These are phyloP conservation scores for Cladosporium halotolerans DNA, from an alignment of 2,329 filamentous ascomycete species.

Conservation along the genomic window DNA sequence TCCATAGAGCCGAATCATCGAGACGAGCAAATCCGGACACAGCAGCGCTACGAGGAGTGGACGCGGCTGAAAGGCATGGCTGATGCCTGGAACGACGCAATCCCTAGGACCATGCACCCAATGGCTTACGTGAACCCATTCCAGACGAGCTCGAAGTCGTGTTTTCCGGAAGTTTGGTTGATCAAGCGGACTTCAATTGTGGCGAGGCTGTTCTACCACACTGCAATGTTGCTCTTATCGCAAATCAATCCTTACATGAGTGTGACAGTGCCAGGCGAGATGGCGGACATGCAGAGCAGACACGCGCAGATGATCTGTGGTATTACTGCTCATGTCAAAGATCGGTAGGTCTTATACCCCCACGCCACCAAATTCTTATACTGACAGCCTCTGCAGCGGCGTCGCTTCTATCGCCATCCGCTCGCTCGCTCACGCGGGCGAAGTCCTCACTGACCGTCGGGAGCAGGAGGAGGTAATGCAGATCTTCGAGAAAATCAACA, in stretches of 20 bases:
- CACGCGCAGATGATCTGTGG: constrained; percentile 85
- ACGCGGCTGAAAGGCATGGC: constrained; percentile 71
- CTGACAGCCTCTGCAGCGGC: constrained; percentile 41
- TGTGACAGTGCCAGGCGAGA: constrained; percentile 55
- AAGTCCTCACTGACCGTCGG: constrained; percentile 59
- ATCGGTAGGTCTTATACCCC: constrained; percentile 46
- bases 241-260: constrained; percentile 66
- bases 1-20: constrained; percentile 55
- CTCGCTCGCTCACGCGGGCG: constrained; percentile 70
- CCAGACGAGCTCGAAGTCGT: constrained; percentile 61
- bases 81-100: constrained; percentile 71
- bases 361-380: not conserved
- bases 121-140: constrained; percentile 68
- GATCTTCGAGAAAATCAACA: constrained; percentile 69
- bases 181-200: constrained; percentile 76
- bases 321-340: constrained; percentile 78
- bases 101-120: constrained; percentile 81
- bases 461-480: constrained; percentile 77
- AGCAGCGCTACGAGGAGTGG: constrained; percentile 70
- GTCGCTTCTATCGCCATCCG: constrained; percentile 73
- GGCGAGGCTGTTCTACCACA: constrained; percentile 83
- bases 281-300: constrained; percentile 62
- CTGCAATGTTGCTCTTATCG: constrained; percentile 71
- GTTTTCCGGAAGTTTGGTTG: constrained; percentile 84
- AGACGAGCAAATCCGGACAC: constrained; percentile 58